Conservation (phyloP, 495 filamentous ascomycete genomes). For the Neurospora cerealis region DNA sequence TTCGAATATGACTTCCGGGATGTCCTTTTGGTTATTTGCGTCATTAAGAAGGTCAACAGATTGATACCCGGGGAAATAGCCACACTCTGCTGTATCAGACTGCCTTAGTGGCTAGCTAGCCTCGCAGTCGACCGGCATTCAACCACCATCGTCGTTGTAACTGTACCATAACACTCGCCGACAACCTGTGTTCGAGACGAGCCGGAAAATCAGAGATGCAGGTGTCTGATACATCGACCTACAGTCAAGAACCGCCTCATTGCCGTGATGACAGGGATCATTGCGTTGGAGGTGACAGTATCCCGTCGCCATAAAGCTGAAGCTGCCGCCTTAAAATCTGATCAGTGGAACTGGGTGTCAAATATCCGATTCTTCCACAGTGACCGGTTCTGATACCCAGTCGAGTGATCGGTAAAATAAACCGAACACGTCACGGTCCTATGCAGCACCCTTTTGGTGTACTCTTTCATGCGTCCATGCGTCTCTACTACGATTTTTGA, state of each 20-base stretch:
- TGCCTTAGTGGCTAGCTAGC: too few species aligned
- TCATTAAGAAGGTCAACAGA: not conserved
- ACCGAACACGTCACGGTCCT: too few species aligned
- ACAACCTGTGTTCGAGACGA: not conserved
- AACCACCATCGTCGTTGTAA: not conserved
- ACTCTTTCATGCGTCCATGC: too few species aligned
- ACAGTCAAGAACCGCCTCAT: not conserved
- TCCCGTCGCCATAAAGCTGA: not conserved
- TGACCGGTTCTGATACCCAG: too few species aligned
- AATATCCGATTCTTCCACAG: not conserved
- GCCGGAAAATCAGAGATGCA: not conserved
- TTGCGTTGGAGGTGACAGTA: not conserved
- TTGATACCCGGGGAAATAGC: not conserved
- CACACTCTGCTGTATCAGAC: not conserved
- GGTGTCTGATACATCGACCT: not conserved
- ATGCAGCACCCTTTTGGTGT: too few species aligned
- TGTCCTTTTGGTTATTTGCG: not conserved
- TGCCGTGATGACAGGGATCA: not conserved
- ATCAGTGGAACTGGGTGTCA: not conserved
- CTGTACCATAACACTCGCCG: not conserved
- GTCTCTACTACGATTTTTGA: too few species aligned
- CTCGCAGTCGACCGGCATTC: not conserved
- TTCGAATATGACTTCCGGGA: constrained; percentile 15
- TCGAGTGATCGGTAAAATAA: too few species aligned
- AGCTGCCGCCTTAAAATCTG: not conserved